Conservation (phyloP, 2,329 filamentous ascomycete genomes). For the Hypoxylon sp. region DNA sequence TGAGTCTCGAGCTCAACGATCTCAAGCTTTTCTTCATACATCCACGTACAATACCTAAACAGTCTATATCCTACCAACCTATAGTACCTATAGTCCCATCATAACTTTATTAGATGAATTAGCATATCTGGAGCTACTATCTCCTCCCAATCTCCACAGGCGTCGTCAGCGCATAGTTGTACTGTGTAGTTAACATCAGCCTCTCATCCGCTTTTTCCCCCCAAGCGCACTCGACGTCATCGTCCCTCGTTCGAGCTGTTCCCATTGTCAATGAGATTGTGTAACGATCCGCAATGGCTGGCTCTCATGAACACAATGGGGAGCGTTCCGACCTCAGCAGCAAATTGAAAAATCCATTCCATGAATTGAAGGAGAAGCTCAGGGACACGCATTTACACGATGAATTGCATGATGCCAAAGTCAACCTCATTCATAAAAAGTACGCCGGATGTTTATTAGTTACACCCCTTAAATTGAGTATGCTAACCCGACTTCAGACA, state of each 20-base stretch:
- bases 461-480: background rate
- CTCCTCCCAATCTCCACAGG: constrained; percentile 1
- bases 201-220: background rate
- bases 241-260: background rate
- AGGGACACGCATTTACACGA: constrained; percentile 69
- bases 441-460: constrained; percentile 48
- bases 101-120: constrained; percentile 5
- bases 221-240: constrained; percentile 12
- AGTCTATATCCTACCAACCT: background rate
- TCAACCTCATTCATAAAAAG: constrained; percentile 72
- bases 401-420: constrained; percentile 70
- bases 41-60: constrained; percentile 1
- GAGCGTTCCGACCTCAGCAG: constrained; percentile 57
- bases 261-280: constrained; percentile 11
- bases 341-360: constrained; percentile 66
- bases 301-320: constrained; percentile 38
- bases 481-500: constrained; percentile 57
- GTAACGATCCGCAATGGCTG: constrained; percentile 40
- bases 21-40: background rate
- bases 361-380: constrained; percentile 67
- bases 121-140: background rate
- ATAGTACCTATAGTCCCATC: background rate
- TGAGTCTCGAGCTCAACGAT: background rate
- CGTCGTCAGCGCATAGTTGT: constrained; percentile 5
- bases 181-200: constrained; percentile 1